Base-by-base conservation (phyloP, 2,329 filamentous ascomycete species). In the Gliomastix tumulicola region DNA sequence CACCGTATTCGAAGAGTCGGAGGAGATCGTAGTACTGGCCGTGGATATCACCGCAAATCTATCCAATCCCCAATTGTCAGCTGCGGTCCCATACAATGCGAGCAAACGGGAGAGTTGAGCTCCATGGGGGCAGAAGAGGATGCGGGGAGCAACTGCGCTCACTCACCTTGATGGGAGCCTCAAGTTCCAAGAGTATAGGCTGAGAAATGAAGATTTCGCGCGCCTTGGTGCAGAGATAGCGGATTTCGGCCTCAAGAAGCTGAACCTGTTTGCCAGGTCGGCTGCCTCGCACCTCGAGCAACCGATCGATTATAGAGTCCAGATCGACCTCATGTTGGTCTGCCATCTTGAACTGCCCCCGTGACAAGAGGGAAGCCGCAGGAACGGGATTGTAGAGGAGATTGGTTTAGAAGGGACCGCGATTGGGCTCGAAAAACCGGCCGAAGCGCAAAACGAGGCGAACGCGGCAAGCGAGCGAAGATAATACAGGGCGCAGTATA, bases 21-120 rank as follows among this genome's bases (percentile, higher is more conserved):
- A 98, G 76, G 44, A 98, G 78, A 64, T 98, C 92, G 66, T 96
- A 96, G 71, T 98, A 98, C 71, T 98, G 92, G 49, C 92, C 92
- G 65, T 97, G 92, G 52, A 98, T 97, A 68, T 97, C 92, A 67
- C 92, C 92, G 65, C 90, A 97, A 59, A 98, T 98, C 92, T 98
- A 56, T 16, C 34, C 33, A 21, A 34, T 19, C 6, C 9, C 17
- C 17, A n/a, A n/a, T 32, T 21, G 40, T 49, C 44, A 39, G 38
- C 35, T 25, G 20, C 21, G 18, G 34, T 22, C 38, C 6, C n/a
- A 13, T 28, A 28, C 25, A 28, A 13, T 28, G 25, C 25, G 25
- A 16, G 17, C 7, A n/a, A 28, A 7, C 25, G 13, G 25, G 25
- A 28, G 13, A 28, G 25, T 13, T 13, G 10, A 28, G 25, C 13